A percentile compares a stretch with the other conserved stretches of the same genome.
phyloP scores from a whole-genome alignment of 495 filamentous ascomycete genomes.

The Penicillium egyptiacum region DNA sequence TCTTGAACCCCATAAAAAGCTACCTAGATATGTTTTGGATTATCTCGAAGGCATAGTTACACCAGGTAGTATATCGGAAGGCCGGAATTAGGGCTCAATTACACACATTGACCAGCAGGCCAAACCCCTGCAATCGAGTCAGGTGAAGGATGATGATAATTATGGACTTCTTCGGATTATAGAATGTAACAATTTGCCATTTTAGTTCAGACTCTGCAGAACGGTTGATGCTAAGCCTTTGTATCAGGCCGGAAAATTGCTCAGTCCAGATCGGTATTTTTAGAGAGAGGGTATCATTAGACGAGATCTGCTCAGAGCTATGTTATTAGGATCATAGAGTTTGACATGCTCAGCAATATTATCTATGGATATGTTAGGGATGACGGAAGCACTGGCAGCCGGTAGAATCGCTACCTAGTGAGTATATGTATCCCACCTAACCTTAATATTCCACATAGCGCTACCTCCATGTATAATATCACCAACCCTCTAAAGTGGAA shows the following conservation, averaged over 20 bases:
- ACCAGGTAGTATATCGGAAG: constrained; percentile 5
- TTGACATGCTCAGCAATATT: not conserved
- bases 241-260: not conserved
- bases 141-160: not conserved
- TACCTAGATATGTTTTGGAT: constrained; percentile 6
- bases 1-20: not conserved
- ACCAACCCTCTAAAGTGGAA: not conserved
- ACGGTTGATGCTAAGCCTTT: constrained; percentile 7
- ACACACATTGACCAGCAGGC: not conserved
- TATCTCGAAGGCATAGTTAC: not conserved
- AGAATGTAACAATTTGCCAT: not conserved
- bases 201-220: not conserved
- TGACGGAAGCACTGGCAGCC: not conserved
- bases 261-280: constrained; percentile 3
- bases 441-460: not conserved
- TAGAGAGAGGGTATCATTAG: not conserved
- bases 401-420: not conserved
- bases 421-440: not conserved
- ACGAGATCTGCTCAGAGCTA: not conserved
- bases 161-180: constrained; percentile 3
- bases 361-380: not conserved
- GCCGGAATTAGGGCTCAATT: constrained; percentile 5
- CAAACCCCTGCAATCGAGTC: constrained; percentile 5
- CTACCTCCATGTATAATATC: not conserved
- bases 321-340: not conserved